Conservation (phyloP, 257 asterid genomes). For the Gynochthodes officinalis region DNA sequence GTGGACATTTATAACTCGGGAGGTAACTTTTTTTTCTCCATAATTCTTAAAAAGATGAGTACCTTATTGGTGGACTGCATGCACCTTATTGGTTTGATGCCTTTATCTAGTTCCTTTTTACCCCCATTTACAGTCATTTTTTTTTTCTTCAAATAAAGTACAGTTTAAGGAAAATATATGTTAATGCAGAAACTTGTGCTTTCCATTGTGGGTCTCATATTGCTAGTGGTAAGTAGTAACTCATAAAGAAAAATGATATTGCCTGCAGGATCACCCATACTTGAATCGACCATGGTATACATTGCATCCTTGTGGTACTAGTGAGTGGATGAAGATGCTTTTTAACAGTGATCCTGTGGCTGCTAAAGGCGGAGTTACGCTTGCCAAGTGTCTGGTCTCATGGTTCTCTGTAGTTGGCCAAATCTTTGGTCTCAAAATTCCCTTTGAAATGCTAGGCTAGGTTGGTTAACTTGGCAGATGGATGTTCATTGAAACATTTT, state of each 20-base stretch:
- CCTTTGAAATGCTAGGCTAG: conserved; percentile 42
- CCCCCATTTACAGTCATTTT: not conserved
- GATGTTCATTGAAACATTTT: not conserved
- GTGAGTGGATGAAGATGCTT: conserved; percentile 89
- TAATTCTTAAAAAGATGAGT: not conserved
- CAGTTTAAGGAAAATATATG: not conserved
- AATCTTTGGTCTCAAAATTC: conserved; percentile 59
- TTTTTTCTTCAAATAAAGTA: not conserved
- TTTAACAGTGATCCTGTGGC: conserved; percentile 31
- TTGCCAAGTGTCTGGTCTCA: conserved; percentile 51
- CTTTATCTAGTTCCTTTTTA: not conserved
- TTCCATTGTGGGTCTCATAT: not conserved
- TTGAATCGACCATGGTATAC: conserved; percentile 78
- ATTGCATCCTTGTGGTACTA: conserved; percentile 87
- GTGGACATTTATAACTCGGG: conserved; percentile 85
- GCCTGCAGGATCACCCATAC: conserved; percentile 70
- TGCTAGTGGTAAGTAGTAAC: not conserved
- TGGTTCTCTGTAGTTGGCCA: conserved; percentile 86
- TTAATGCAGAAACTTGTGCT: not conserved
- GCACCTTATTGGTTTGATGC: not conserved
- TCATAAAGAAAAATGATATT: not conserved
- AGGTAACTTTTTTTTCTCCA: conserved; percentile 40
- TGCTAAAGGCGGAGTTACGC: conserved; percentile 23
- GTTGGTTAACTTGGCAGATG: no score
- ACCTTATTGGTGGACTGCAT: not conserved